Conservation (phyloP, 371 early-diverging fungal genomes). For the Syncephalis fuscata region DNA sequence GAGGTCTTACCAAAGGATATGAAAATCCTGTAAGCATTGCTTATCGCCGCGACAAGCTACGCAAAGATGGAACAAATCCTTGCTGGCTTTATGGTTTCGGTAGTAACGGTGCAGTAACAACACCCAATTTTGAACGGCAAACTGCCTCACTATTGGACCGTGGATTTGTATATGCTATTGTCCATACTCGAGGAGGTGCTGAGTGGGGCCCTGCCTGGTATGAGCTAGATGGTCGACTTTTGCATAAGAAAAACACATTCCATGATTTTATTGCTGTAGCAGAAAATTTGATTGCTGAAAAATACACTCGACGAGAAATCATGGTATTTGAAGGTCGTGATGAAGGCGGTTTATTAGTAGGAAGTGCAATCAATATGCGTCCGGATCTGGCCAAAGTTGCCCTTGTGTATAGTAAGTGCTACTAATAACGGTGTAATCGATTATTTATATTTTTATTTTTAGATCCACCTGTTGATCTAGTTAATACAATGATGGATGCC, state of each 20-base stretch:
- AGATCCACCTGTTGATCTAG: too few species aligned
- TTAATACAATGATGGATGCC: too few species aligned
- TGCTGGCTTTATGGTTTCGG: constrained; percentile 3
- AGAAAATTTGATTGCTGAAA: constrained; percentile 30
- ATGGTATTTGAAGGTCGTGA: constrained; percentile 35
- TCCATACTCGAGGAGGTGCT: constrained; percentile 39
- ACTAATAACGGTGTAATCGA: neutral
- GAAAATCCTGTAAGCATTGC: constrained; percentile 14
- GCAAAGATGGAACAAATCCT: constrained; percentile 4
- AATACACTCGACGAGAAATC: constrained; percentile 25
- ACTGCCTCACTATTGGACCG: constrained; percentile 7
- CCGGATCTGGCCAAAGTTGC: constrained; percentile 33
- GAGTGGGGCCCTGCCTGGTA: constrained; percentile 41
- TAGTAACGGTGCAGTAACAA: neutral
- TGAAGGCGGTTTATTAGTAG: constrained; percentile 40
- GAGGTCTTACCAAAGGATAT: constrained; percentile 12
- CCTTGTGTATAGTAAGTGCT: constrained; percentile 17
- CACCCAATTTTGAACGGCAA: neutral
- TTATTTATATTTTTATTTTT: too few species aligned
- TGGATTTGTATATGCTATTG: constrained; percentile 42
- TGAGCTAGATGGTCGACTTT: constrained; percentile 30
- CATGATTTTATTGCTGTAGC: constrained; percentile 29
- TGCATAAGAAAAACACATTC: constrained; percentile 38
- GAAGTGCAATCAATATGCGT: constrained; percentile 29
- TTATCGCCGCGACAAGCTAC: neutral